Base-by-base conservation (phyloP, 1,284 basidiomycete genomes). In the Ceratobasidium sp. region DNA sequence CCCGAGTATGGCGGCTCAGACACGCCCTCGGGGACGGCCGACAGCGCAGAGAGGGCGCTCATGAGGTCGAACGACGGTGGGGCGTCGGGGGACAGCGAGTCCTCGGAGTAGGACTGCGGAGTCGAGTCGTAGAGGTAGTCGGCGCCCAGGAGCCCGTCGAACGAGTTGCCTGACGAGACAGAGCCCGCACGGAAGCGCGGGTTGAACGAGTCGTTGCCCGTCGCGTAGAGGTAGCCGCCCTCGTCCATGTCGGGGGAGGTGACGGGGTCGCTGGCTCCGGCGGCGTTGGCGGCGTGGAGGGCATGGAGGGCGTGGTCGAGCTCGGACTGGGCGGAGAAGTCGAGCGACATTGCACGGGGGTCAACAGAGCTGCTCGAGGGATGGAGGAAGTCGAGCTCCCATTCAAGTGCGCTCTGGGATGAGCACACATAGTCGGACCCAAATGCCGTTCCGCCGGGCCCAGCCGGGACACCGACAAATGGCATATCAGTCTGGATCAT, bases 101-200 rank as follows among this genome's bases (percentile, higher is more conserved):
- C 72, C 49, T 66, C 62, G 26, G 72, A 61, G 62, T 73, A 73
- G 30, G 73, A 72, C 50, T 64, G 55, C 50, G 67, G 55, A 30
- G 47, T 47, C 58, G 69, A 21, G 73, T 70, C 46, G 67, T 62
- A 72, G 69, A 75, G 63, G 73, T 71, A 74, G 70, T 76, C 72
- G 71, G 66, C 55, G 38, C 57, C 57, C 35, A 58, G 57, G 47
- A 54, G 35, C 46, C 59, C 38, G 57, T 71, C 66, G 63, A 74
- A 58, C 63, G 76, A 64, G 73, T 66, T 41, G 41, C 85, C 87
- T 6, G 89, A 88, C 23, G 88, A 87, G 0, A 89, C 89, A 58
- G 89, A 88, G 55, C 87, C 87, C 82, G 87, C 83, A 74, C 89
- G 87, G 81, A 90, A 90, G 77, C 89, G 83, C 74, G 86, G 84